These are phyloP conservation scores for Ophiostoma sp. DNA, from an alignment of 2,329 filamentous ascomycete species.

Conservation along the genomic window DNA sequence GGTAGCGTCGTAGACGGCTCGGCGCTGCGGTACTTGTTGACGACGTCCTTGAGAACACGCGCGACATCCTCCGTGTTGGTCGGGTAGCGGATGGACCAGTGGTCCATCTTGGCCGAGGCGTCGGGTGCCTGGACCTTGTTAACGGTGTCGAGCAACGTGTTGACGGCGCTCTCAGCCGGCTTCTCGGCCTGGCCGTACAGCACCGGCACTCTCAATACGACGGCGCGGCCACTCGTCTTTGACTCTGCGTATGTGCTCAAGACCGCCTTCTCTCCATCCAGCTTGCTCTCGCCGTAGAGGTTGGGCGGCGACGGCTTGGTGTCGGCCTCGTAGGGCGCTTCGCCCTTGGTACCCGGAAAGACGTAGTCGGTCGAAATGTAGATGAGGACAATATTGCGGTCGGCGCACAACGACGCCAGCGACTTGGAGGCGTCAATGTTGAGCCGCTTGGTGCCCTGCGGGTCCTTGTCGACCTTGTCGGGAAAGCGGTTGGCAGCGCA, in stretches of 20 bases:
- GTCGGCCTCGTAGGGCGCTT: constrained; percentile 75
- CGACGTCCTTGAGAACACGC: constrained; percentile 63
- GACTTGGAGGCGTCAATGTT: constrained; percentile 71
- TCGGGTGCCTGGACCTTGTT: constrained; percentile 69
- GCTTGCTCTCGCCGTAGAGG: constrained; percentile 65
- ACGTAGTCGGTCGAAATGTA: constrained; percentile 86
- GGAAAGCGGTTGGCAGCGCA: constrained; percentile 87
- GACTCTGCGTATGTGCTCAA: constrained; percentile 56
- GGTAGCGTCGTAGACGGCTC: constrained; percentile 59
- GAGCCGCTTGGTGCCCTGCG: constrained; percentile 68
- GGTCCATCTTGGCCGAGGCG: constrained; percentile 72
- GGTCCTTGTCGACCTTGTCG: constrained; percentile 80
- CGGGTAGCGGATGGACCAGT: constrained; percentile 81
- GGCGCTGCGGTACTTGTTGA: constrained; percentile 63
- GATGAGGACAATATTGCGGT: constrained; percentile 63
- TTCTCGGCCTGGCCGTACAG: constrained; percentile 76
- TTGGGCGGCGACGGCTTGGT: constrained; percentile 70
- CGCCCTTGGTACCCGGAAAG: constrained; percentile 70
- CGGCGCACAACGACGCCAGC: constrained; percentile 66
- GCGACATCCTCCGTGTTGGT: constrained; percentile 88
- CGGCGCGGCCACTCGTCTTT: constrained; percentile 51
- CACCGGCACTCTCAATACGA: constrained; percentile 78
- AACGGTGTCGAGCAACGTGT: constrained; percentile 73
- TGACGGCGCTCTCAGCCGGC: constrained; percentile 77
- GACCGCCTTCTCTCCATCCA: constrained; percentile 63